Base-by-base conservation (phyloP, 345 rosid genomes). In the Ricinus communis region DNA sequence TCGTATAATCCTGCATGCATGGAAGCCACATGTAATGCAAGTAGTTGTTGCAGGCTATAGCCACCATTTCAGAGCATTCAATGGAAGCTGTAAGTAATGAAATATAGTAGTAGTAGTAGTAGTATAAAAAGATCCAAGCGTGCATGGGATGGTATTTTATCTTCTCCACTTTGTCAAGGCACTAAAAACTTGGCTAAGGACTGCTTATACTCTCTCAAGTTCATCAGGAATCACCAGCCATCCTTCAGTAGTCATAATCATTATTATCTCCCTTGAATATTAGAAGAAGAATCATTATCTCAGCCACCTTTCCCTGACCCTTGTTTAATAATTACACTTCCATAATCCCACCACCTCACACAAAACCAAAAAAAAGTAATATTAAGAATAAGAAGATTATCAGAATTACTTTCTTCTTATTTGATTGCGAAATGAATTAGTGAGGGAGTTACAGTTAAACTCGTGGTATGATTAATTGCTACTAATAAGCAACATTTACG, bases 1-100 rank as follows among this genome's bases (percentile, higher is more conserved):
- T 4, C 14, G 47, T 8, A 43, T 43, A 43, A 43, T 4, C 1
- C 14, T 43, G 47, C 47, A 43, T 69, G 73, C 73, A 69, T 69
- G 55, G 14, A 11, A 69, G 73, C 65, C 73, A 69, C 45, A 30
- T 69, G 73, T n/a, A 18, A 31, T 51, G n/a, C 0, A 51, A 6
- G 27, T 21, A 4, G 12, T 5, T 36, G 13, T 62, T 8, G 49
- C 8, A 49, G 25, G 69, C 28, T 49, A 65, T 43, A 43, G 47
- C 47, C 8, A 11, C 43, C 28, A 65, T 30, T 50, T 65, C 8
- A 40, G 57, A 53, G 68, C 38, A 52, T 25, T 64, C 50, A 30
- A 46, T 13, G 9, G 28, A 24, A 21, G 19, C 36, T 43, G 31
- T 14, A 3, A 30, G 5, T 13, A 38, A 31, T 0, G 13, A 36